Evolutionary conservation across 352 stramenopile genomes (phyloP).

Genomic region (Globisporangium nunn): DNA sequence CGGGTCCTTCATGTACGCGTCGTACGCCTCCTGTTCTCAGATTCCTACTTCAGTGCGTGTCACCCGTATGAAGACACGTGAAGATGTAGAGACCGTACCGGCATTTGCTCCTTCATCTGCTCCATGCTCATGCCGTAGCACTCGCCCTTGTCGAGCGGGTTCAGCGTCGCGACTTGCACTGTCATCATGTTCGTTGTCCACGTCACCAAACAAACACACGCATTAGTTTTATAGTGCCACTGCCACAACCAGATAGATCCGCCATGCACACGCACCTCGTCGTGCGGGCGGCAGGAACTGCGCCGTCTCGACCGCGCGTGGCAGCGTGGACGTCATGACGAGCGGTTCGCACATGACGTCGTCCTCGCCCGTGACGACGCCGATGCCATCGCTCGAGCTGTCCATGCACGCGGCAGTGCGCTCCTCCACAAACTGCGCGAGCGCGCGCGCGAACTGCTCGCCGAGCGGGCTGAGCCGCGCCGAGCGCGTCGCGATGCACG

Average conservation of each 20-base stretch:
- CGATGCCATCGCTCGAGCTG: slow-evolving; percentile 12
- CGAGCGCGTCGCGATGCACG: slow-evolving; percentile 63
- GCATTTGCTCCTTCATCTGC: slow-evolving; percentile 73
- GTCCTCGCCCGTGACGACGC: slow-evolving; percentile 28
- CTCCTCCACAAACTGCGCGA: slow-evolving; percentile 90
- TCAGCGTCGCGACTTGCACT: slow-evolving; percentile 79
- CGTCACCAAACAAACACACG: no score
- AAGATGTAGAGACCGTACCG: slow-evolving; percentile 16
- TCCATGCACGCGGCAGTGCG: slow-evolving; percentile 48
- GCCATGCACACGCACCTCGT: slow-evolving; percentile 26
- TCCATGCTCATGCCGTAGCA: slow-evolving; percentile 82
- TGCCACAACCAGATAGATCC: neutral
- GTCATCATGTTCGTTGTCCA: neutral
- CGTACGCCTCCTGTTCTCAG: slow-evolving; percentile 43
- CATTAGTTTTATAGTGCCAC: no score
- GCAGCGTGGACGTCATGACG: slow-evolving; percentile 73
- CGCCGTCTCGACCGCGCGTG: slow-evolving; percentile 70
- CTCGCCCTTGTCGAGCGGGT: slow-evolving; percentile 81
- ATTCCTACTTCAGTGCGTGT: no score
- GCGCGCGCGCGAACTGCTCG: slow-evolving; percentile 87
- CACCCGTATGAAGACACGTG: no score
- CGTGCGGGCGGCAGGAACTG: slow-evolving; percentile 40
- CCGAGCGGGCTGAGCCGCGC: slow-evolving; percentile 87
- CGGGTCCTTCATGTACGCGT: slow-evolving; percentile 59
- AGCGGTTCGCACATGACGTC: slow-evolving; percentile 38